Evolutionary conservation across 306 rosid genomes (phyloP).

Genomic region (Mimosa pudica): DNA sequence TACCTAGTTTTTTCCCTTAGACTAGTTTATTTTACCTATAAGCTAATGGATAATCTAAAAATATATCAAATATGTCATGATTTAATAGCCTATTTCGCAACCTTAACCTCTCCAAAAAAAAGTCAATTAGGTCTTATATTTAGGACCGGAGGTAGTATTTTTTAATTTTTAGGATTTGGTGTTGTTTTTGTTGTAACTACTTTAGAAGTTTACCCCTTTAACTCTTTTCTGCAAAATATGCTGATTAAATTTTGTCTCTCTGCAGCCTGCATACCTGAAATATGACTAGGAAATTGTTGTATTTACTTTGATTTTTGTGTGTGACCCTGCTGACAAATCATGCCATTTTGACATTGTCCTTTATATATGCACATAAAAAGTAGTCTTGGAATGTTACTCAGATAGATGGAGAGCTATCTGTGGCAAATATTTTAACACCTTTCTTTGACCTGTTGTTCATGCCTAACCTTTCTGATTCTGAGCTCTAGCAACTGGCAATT

Average conservation of each 20-base stretch:
- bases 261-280: not conserved
- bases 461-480: not conserved
- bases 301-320: not conserved
- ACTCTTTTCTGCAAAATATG: constrained; percentile 15
- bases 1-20: no score
- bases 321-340: not conserved
- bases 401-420: not conserved
- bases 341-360: not conserved
- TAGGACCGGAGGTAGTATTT: no score
- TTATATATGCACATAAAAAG: not conserved
- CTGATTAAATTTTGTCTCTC: not conserved
- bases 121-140: no score
- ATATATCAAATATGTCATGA: no score
- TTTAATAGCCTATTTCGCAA: no score
- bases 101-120: no score
- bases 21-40: no score
- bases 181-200: not conserved
- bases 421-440: not conserved
- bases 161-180: not conserved
- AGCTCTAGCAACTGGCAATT: not conserved
- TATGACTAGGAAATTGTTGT: not conserved
- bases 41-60: no score
- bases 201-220: not conserved
- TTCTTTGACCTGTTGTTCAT: not conserved
- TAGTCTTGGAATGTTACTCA: not conserved